Base-by-base conservation (phyloP, 225 moss, liverwort and hornwort species). In the Sphagnum tenellum region DNA sequence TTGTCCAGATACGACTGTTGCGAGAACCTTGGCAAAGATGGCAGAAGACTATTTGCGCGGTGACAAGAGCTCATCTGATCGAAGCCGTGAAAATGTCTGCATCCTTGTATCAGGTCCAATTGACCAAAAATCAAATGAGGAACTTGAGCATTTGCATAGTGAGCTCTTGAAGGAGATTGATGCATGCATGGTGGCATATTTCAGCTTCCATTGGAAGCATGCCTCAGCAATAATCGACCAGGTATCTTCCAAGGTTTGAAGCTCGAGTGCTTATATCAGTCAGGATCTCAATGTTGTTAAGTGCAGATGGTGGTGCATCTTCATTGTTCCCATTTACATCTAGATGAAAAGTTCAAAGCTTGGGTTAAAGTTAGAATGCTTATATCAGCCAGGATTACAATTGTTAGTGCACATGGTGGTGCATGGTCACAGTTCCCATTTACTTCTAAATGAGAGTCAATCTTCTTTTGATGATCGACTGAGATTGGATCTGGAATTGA, bases 121-220 rank as follows among this genome's bases (percentile, higher is more conserved):
- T 44, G 64, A 65, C 6, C 64, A 72, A 56, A 67, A 80, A 48
- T 46, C 59, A 5, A 53, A 71, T 12, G 71, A 74, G 55, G 55
- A 71, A 5, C 57, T 80, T 2, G 62, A 75, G 9, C 52, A 52
- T 52, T 9, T 52, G 9, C 52, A 52, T 61, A 67, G 80, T 5
- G 83, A 86, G 46, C 77, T 86, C 4, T 65, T 86, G 62, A 64
- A 71, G 57, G 83, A 86, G 62, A 47, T 86, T 67, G 86, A 86
- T 69, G 62, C 69, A 11, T 86, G 77, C 65, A 58, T 83, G 49
- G 73, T 86, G 46, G 61, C 76, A 0, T 86, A 86, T 71, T 83
- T 86, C 78, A 83, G 76, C 65, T 78, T 70, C 62, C 80, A 83
- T 54, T 86, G 83, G 86, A 58, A 66, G 55, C 67, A 74, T 69